phyloP scores from a whole-genome alignment of 108 stramenopile species.

The Nitzschia palea region DNA sequence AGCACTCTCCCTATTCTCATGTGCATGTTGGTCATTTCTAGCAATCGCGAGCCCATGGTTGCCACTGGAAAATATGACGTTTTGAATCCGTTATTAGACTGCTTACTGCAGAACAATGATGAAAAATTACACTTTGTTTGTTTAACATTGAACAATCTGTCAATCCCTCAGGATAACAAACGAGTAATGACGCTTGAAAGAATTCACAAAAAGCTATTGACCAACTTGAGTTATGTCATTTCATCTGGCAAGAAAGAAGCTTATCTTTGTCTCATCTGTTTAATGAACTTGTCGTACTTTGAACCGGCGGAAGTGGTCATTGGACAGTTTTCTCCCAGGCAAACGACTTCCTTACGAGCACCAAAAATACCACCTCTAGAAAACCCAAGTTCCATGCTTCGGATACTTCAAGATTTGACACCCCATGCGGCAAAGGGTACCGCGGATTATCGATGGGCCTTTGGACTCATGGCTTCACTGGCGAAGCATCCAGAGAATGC shows the following conservation, averaged over 20 bases:
- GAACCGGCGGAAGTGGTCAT: slow-evolving; percentile 28
- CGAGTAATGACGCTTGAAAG: slow-evolving; percentile 37
- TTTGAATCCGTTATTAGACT: slow-evolving; percentile 29
- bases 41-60: slow-evolving; percentile 43
- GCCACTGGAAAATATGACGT: slow-evolving; percentile 42
- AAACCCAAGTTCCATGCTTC: slow-evolving; percentile 35
- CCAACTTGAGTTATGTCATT: slow-evolving; percentile 32
- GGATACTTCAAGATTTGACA: slow-evolving; percentile 36
- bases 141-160: slow-evolving; percentile 37
- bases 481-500: slow-evolving; percentile 37
- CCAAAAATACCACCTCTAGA: slow-evolving; percentile 34
- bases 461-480: slow-evolving; percentile 30
- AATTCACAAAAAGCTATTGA: slow-evolving; percentile 24
- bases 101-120: slow-evolving; percentile 30
- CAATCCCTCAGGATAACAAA: slow-evolving; percentile 44
- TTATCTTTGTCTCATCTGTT: slow-evolving; percentile 33
- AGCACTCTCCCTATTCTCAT: too few relatives aligned
- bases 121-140: slow-evolving; percentile 38
- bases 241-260: slow-evolving; percentile 26
- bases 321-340: slow-evolving; percentile 38
- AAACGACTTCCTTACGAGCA: background rate
- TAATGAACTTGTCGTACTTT: slow-evolving; percentile 39
- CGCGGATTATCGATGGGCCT: slow-evolving; percentile 43
- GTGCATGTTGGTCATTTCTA: too few relatives aligned
- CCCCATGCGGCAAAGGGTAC: slow-evolving; percentile 30